phyloP scores from a whole-genome alignment of 2,329 filamentous ascomycete species.

The Cyphellophora europaea region DNA sequence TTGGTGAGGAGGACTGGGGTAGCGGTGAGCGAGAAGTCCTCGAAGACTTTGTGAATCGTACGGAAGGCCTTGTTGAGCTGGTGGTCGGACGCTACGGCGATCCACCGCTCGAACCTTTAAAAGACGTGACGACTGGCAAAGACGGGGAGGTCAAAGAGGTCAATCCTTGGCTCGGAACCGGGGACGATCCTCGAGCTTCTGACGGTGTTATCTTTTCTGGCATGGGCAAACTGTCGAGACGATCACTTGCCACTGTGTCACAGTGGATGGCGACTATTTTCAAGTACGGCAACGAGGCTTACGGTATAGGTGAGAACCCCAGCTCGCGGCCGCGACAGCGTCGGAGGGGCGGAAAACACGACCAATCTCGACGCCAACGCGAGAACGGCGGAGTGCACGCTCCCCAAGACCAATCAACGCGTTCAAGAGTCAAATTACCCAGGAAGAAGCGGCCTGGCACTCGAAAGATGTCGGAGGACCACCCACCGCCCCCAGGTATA shows the following conservation, averaged over 20 bases:
- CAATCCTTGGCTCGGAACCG: conserved; percentile 65
- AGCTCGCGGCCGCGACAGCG: conserved; percentile 49
- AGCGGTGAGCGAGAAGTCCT: conserved; percentile 89
- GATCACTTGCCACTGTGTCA: conserved; percentile 62
- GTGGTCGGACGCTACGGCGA: conserved; percentile 80
- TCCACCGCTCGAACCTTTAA: conserved; percentile 29
- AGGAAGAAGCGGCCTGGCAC: neutral
- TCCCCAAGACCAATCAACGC: conserved; percentile 2
- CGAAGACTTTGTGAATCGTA: conserved; percentile 71
- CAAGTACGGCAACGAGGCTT: conserved; percentile 71
- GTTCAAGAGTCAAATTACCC: neutral
- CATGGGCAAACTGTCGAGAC: conserved; percentile 60
- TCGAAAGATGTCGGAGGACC: neutral
- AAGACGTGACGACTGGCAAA: conserved; percentile 9
- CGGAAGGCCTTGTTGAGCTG: conserved; percentile 78
- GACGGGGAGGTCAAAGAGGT: conserved; percentile 24
- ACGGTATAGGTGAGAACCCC: conserved; percentile 74
- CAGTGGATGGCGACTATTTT: conserved; percentile 88
- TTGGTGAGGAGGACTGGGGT: conserved; percentile 90
- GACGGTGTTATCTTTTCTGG: conserved; percentile 86
- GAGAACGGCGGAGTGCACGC: neutral
- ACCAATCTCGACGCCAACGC: conserved; percentile 13
- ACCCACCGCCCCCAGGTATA: neutral
- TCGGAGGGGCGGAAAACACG: conserved; percentile 23
- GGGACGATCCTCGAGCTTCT: conserved; percentile 55